Conservation (phyloP, 2,329 filamentous ascomycete genomes). For the Ustulina deusta region DNA sequence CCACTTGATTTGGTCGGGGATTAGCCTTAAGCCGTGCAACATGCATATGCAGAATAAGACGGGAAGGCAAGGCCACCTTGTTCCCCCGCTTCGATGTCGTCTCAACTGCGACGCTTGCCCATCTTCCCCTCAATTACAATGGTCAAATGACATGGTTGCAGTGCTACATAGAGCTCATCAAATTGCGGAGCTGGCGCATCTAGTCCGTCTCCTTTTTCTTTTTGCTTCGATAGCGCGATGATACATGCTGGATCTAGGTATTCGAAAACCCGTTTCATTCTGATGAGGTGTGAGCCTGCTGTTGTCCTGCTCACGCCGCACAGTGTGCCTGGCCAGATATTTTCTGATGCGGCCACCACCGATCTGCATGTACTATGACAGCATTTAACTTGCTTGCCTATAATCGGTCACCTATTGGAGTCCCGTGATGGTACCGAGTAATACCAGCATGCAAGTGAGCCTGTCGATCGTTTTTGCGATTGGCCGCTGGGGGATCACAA, state of each 20-base stretch:
- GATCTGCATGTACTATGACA: slow-evolving; percentile 25
- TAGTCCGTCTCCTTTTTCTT: background rate
- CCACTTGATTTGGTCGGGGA: slow-evolving; percentile 23
- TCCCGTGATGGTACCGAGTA: slow-evolving; percentile 9
- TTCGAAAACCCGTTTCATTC: slow-evolving; percentile 2
- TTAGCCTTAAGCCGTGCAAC: slow-evolving; percentile 30
- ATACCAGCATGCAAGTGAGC: slow-evolving; percentile 17
- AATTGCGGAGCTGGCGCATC: slow-evolving; percentile 1
- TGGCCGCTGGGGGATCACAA: slow-evolving; percentile 18
- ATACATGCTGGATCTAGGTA: slow-evolving; percentile 7
- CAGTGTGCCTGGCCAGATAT: background rate
- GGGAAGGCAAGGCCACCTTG: slow-evolving; percentile 13
- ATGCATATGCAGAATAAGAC: slow-evolving; percentile 29
- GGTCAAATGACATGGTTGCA: slow-evolving; percentile 29
- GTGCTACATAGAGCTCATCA: slow-evolving; percentile 15
- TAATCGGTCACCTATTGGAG: slow-evolving; percentile 10
- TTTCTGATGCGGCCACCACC: slow-evolving; percentile 16
- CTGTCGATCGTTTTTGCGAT: slow-evolving; percentile 28
- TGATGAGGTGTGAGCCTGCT: background rate
- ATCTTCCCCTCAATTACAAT: slow-evolving; percentile 31
- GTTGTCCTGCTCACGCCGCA: background rate
- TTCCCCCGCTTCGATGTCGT: slow-evolving; percentile 23
- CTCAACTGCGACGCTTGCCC: slow-evolving; percentile 1
- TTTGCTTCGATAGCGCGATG: background rate
- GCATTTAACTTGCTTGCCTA: slow-evolving; percentile 17